These are phyloP conservation scores for Solanum virginianum DNA, from an alignment of 257 asterid genomes.

Conservation along the genomic window DNA sequence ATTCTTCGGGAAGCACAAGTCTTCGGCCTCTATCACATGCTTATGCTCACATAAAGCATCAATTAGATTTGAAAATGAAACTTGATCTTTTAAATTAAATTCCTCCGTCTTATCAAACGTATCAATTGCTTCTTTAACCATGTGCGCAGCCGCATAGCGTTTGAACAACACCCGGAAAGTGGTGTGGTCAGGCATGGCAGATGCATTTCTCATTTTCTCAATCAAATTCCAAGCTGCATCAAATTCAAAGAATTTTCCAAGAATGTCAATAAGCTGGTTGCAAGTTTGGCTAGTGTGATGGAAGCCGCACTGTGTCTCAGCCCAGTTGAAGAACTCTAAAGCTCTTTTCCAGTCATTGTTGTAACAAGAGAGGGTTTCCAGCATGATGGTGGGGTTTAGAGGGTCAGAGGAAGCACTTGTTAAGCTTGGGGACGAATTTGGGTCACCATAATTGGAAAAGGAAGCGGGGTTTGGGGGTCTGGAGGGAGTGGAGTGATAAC, in stretches of 20 bases:
- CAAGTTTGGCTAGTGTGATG: constrained; percentile 55
- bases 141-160: constrained; percentile 70
- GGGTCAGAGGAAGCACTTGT: constrained; percentile 8
- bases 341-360: constrained; percentile 81
- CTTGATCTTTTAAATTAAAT: constrained; percentile 57
- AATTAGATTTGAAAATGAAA: constrained; percentile 56
- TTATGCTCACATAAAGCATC: constrained; percentile 84
- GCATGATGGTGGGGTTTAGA: constrained; percentile 23
- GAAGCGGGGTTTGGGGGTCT: constrained; percentile 3
- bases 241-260: constrained; percentile 81
- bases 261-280: constrained; percentile 57
- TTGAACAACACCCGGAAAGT: constrained; percentile 66
- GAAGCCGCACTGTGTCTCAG: constrained; percentile 40
- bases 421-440: constrained; percentile 2
- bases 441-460: constrained; percentile 2
- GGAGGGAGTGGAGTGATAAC: constrained; percentile 3
- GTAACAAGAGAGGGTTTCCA: constrained; percentile 57
- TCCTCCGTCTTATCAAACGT: constrained; percentile 43
- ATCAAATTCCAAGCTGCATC: constrained; percentile 53
- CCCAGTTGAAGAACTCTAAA: constrained; percentile 85
- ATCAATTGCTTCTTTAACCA: constrained; percentile 71
- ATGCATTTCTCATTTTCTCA: constrained; percentile 31
- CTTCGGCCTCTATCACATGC: constrained; percentile 91
- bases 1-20: constrained; percentile 45
- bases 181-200: constrained; percentile 47